Evolutionary conservation across 2,329 filamentous ascomycete genomes (phyloP).

Genomic region (Trichocomaceae sp.): DNA sequence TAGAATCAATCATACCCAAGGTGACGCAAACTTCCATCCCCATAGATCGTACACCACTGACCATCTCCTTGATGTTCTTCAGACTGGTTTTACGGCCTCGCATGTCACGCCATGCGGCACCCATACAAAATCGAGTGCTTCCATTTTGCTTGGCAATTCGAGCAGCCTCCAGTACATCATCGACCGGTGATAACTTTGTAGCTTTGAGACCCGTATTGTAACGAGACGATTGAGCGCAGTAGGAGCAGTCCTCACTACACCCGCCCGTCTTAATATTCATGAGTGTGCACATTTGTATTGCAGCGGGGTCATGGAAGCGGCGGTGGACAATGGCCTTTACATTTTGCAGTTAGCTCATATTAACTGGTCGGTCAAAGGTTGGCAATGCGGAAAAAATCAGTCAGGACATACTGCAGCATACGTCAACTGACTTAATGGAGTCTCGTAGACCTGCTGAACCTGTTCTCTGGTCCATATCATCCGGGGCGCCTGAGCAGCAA

Average conservation of each 20-base stretch:
- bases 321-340: constrained; percentile 69
- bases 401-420: constrained; percentile 59
- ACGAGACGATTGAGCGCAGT: constrained; percentile 78
- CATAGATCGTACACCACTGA: constrained; percentile 69
- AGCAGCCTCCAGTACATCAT: constrained; percentile 72
- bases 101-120: constrained; percentile 91
- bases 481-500: constrained; percentile 44
- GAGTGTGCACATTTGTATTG: constrained; percentile 85
- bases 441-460: constrained; percentile 74
- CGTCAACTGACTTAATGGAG: constrained; percentile 70
- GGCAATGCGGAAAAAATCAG: neutral
- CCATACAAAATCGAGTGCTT: constrained; percentile 91
- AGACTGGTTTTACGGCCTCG: constrained; percentile 76
- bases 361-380: neutral
- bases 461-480: constrained; percentile 77
- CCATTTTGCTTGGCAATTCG: constrained; percentile 73
- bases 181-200: constrained; percentile 69
- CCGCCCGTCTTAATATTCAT: constrained; percentile 97
- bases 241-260: constrained; percentile 86
- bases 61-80: constrained; percentile 80
- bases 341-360: neutral
- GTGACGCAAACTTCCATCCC: constrained; percentile 94
- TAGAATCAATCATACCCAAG: constrained; percentile 79
- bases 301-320: constrained; percentile 73
- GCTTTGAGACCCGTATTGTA: constrained; percentile 69